Evolutionary conservation across 257 asterid genomes (phyloP).

Genomic region (Apocynum venetum): DNA sequence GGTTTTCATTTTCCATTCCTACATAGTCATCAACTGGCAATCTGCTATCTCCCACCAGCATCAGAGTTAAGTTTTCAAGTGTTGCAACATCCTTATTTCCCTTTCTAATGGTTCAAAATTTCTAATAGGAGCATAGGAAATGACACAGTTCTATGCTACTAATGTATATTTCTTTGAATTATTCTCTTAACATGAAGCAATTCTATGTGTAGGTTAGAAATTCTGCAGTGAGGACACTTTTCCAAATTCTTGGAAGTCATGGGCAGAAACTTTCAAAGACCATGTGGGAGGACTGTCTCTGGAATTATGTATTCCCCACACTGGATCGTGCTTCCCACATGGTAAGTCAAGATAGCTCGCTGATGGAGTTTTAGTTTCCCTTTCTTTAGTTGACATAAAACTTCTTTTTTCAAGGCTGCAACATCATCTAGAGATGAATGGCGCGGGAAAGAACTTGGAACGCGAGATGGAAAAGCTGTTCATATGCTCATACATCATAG

Average conservation of each 20-base stretch:
- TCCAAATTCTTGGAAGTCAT: conserved; percentile 96
- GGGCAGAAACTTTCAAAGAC: conserved; percentile 88
- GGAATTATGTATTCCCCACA: conserved; percentile 85
- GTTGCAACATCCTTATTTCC: neutral
- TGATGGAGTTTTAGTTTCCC: conserved; percentile 8
- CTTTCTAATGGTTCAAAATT: neutral
- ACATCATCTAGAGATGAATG: conserved; percentile 98
- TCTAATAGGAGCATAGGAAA: neutral
- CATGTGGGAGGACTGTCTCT: conserved; percentile 95
- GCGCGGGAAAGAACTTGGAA: conserved; percentile 99
- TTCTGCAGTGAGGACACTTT: conserved; percentile 91
- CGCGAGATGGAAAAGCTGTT: conserved; percentile 92
- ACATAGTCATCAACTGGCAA: neutral
- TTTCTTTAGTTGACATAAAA: conserved; percentile 20
- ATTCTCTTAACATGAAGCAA: neutral
- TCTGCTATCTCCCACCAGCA: neutral
- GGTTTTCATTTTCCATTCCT: neutral
- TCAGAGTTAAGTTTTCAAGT: neutral
- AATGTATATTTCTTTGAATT: neutral
- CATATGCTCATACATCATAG: conserved; percentile 99
- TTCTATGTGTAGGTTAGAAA: conserved; percentile 73
- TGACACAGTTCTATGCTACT: neutral
- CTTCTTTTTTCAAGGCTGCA: conserved; percentile 60
- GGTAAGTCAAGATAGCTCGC: conserved; percentile 40
- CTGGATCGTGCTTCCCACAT: conserved; percentile 84